Base-by-base conservation (phyloP, 805 yeast species). In the Saccharomycopsis fibuligera region DNA sequence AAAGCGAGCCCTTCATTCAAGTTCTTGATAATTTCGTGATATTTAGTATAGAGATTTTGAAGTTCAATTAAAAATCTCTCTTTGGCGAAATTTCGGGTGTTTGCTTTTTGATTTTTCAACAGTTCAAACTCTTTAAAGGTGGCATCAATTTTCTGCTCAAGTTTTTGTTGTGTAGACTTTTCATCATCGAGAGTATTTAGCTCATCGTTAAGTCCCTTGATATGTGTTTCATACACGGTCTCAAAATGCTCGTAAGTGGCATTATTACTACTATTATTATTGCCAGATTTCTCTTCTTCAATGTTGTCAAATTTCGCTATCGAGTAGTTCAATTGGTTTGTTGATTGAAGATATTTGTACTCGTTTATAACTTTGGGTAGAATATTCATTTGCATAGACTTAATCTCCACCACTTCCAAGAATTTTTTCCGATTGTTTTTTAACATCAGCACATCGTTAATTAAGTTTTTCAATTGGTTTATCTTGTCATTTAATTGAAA, bases 1-100 rank as follows among this genome's bases (percentile, higher is more conserved):
- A 89, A 89, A 47, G 73, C 72, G 0, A 76, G 57, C 0, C 96
- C 96, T 56, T 83, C 85, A 27, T 73, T 73, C 24, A 87, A 61
- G 58, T 86, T 83, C 4, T 70, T 66, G 16, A 73, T 62, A 2
- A 86, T 70, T 56, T 83, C 86, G 25, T 71, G 62, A 57, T 70
- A 83, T 42, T 75, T 47, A 8, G 51, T 51, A 6, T 54, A 29
- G 62, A 61, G 43, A 58, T 45, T 25, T 55, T 55, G 43, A 59
- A 52, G 50, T 27, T 63, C 64, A 29, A 57, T 60, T 16, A 61
- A 48, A 45, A 61, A 63, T 23, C 60, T 33, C 30, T 56, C 76
- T 4, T 68, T 62, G 47, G 24, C 21, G 21, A 22, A 21, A 35
- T 24, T 31, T 8, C 16, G 21, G 19, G 54, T 49, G 0, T 56